Percentiles rank a stretch among this genome's conserved stretches.
These are phyloP conservation scores for Rosa persica DNA, from an alignment of 306 rosid species.

Conservation along the genomic window DNA sequence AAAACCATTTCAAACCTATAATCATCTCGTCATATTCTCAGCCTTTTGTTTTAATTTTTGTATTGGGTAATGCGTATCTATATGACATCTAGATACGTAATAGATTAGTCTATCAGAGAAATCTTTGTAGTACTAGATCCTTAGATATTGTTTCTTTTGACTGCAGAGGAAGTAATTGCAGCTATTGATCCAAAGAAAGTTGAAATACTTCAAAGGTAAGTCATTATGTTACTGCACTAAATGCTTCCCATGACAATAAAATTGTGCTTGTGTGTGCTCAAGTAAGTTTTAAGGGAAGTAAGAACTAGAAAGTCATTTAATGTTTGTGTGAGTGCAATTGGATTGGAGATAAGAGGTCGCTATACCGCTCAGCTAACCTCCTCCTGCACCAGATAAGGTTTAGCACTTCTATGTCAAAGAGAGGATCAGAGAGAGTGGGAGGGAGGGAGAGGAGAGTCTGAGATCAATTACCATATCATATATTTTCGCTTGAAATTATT, in stretches of 20 bases:
- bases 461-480: background rate
- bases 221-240: constrained; percentile 9
- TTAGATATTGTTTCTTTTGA: constrained; percentile 25
- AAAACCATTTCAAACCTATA: background rate
- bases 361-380: background rate
- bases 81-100: background rate
- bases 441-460: background rate
- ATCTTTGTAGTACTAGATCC: constrained; percentile 6
- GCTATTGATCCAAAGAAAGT: constrained; percentile 90
- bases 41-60: background rate
- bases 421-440: background rate
- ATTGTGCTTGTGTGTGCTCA: background rate
- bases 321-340: background rate
- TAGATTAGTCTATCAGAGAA: constrained; percentile 22
- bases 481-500: background rate
- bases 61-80: background rate
- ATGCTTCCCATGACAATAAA: background rate
- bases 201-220: constrained; percentile 87
- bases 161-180: constrained; percentile 77
- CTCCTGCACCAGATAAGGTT: background rate
- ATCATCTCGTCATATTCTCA: background rate
- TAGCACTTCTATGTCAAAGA: background rate
- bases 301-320: background rate
- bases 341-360: background rate
- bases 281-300: background rate